Base-by-base conservation (phyloP, 352 stramenopile species). In the Pythium pyrilobum region DNA sequence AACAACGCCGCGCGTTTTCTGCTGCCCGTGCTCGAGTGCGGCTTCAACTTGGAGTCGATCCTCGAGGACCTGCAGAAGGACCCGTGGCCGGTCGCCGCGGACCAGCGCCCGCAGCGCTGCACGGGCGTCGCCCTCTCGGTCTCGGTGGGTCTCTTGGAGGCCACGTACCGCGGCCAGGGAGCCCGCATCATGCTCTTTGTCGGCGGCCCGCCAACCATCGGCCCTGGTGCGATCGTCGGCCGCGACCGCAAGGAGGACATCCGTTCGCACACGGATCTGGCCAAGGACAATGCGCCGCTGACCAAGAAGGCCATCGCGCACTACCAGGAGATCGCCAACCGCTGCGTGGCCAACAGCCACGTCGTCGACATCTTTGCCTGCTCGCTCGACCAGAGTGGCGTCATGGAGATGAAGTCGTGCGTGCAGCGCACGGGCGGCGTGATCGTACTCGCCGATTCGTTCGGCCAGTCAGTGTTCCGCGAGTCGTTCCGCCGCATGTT, bases 351-450 rank as follows among this genome's bases (percentile, higher is more conserved):
- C 16, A 93, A 84, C 45, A 97, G 83, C 63, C 96, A 99, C 70
- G 95, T 98, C 0, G 92, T 99, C 20, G 97, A 99, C 71, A 90
- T 99, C 34, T 99, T 99, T 74, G 97, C 97, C 3, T 99, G 97
- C 69, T 98, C 89, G 44, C 72, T 99, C 37, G 97, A 99, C 80
- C 91, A 98, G 68, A 90, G 86, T 56, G 97, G 97, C 59, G 89
- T 99, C 53, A 90, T 99, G 72, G 97, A 99, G 76, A 99, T 99
- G 96, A 92, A 92, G 45, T 78, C 86, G 25, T 97, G 97, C 53
- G 93, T 99, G 29, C 92, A 98, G 64, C 96, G 96, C 66, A 99
- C 96, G n/a, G 97, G 97, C 40, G 97, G 97, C 51, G 85, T 98
- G n/a, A 98, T 98, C 69, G 95, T 99, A 15, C 73, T 99, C 32